Evolutionary conservation across 2,329 filamentous ascomycete genomes (phyloP).

Genomic region (Sporothrix phasma): DNA sequence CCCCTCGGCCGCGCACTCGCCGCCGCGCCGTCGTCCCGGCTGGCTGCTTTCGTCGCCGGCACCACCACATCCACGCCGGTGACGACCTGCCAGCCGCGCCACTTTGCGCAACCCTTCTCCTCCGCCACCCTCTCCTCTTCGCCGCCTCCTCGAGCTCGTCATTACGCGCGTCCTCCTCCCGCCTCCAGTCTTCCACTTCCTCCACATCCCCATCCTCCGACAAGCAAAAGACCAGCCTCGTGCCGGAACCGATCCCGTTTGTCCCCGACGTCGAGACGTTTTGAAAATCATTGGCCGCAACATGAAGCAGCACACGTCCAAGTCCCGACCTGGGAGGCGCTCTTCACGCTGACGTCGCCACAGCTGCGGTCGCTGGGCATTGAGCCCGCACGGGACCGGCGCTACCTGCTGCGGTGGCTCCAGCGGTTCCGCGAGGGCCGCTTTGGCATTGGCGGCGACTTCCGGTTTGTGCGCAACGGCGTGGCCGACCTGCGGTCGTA

Average conservation of each 20-base stretch:
- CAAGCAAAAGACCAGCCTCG: neutral
- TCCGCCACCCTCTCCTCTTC: neutral
- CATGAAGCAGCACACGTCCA: conserved; percentile 69
- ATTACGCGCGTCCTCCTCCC: neutral
- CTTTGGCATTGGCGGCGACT: conserved; percentile 74
- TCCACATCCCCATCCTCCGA: neutral
- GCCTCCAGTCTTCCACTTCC: neutral
- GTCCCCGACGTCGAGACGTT: conserved; percentile 76
- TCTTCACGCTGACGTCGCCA: conserved; percentile 70
- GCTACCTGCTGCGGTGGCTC: conserved; percentile 81
- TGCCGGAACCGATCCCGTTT: conserved; percentile 69
- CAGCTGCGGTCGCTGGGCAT: conserved; percentile 78
- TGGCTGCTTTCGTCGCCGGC: conserved; percentile 5
- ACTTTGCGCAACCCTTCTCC: neutral
- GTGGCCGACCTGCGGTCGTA: conserved; percentile 41
- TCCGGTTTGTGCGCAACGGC: conserved; percentile 56
- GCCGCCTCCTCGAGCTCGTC: neutral
- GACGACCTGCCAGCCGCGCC: neutral
- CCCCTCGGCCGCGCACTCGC: conserved; percentile 23
- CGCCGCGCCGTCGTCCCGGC: conserved; percentile 13
- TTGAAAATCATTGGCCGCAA: conserved; percentile 84
- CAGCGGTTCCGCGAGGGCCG: conserved; percentile 71
- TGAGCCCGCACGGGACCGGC: conserved; percentile 70
- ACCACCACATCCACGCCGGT: neutral
- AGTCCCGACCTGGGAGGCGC: conserved; percentile 79